phyloP scores from a whole-genome alignment of 345 rosid genomes.

The Dipteronia sinensis region DNA sequence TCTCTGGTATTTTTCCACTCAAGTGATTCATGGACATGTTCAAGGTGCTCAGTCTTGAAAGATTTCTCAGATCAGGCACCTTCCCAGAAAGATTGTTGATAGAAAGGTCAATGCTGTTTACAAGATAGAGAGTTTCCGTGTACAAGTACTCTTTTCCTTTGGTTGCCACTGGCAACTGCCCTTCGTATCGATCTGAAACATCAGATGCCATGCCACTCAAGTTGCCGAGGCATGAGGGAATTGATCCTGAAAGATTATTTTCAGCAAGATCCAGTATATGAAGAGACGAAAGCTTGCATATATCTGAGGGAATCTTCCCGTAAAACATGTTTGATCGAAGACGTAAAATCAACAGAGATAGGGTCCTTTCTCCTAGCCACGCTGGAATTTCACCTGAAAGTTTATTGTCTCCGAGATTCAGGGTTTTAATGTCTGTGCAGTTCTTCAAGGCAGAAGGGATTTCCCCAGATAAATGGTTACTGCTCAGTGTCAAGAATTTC shows the following conservation, averaged over 20 bases:
- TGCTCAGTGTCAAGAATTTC: not conserved
- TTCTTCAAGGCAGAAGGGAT: too few species aligned
- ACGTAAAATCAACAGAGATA: constrained; percentile 3
- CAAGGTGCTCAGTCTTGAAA: too few species aligned
- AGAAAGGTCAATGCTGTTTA: constrained; percentile 21
- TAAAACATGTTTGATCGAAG: constrained; percentile 10
- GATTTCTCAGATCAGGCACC: too few species aligned
- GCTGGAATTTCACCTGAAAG: constrained; percentile 18
- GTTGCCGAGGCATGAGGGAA: constrained; percentile 9
- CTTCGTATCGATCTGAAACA: constrained; percentile 4
- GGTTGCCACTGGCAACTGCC: not conserved
- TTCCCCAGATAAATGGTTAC: not conserved
- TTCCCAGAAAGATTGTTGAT: constrained; percentile 9
- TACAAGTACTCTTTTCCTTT: constrained; percentile 1
- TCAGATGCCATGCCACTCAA: constrained; percentile 1
- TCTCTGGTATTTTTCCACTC: too few species aligned
- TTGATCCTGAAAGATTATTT: constrained; percentile 19
- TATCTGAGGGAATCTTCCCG: constrained; percentile 6
- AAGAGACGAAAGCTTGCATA: constrained; percentile 13
- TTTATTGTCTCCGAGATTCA: constrained; percentile 22
- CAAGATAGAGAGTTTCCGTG: constrained; percentile 9
- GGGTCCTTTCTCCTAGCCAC: constrained; percentile 10
- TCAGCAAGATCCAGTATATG: constrained; percentile 21
- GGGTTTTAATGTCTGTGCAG: not conserved
- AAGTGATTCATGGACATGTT: too few species aligned